These are phyloP conservation scores for Sphaerobolus stellatus DNA, from an alignment of 1,284 basidiomycete species.

Conservation along the genomic window DNA sequence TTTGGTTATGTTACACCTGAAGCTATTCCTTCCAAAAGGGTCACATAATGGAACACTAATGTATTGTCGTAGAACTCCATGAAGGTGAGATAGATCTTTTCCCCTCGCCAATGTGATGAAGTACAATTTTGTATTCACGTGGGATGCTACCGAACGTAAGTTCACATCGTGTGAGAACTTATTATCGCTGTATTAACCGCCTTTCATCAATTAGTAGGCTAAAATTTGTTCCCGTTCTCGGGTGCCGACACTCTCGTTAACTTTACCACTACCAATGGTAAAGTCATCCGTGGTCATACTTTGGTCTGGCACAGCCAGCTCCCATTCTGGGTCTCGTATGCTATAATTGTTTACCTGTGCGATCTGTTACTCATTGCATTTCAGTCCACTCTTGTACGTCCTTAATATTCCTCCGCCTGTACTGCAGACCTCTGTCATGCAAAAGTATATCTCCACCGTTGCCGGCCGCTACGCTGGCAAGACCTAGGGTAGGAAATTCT, in stretches of 20 bases:
- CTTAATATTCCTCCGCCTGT: not conserved
- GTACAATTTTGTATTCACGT: not conserved
- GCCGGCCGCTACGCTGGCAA: constrained; percentile 43
- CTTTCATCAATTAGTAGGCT: constrained; percentile 22
- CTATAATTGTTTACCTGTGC: too few relatives aligned
- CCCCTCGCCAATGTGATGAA: not conserved
- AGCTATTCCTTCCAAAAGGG: too few relatives aligned
- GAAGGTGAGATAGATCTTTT: constrained; percentile 22
- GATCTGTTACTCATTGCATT: too few relatives aligned
- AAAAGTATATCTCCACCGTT: constrained; percentile 42
- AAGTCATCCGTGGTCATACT: constrained; percentile 49
- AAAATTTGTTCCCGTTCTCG: constrained; percentile 39
- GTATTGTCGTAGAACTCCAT: constrained; percentile 26
- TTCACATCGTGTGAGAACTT: not conserved
- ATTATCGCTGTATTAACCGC: too few relatives aligned
- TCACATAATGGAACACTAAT: not conserved
- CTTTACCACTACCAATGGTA: constrained; percentile 46
- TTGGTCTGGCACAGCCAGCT: constrained; percentile 22
- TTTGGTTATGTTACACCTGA: constrained; percentile 40
- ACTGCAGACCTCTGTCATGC: constrained; percentile 30
- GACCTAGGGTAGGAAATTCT: constrained; percentile 36
- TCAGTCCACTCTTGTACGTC: not conserved
- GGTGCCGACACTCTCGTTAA: constrained; percentile 44
- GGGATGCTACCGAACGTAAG: constrained; percentile 17
- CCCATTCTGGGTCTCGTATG: not conserved